Conservation (phyloP, 164 flowering plant species). For the Dillenia turbinata region DNA sequence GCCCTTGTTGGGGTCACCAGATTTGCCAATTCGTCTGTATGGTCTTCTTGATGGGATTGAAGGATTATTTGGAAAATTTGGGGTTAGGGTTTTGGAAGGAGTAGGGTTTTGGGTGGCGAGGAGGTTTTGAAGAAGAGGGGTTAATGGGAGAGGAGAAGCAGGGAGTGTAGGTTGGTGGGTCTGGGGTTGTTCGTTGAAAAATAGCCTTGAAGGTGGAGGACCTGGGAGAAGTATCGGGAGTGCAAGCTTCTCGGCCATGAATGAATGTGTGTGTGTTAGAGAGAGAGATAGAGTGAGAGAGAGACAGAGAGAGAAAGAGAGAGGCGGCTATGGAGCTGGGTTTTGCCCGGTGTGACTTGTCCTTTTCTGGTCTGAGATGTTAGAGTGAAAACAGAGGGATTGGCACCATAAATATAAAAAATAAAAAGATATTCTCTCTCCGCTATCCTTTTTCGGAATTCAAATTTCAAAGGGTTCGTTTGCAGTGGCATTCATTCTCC, state of each 20-base stretch:
- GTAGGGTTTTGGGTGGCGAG: conserved; percentile 22
- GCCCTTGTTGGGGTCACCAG: conserved; percentile 62
- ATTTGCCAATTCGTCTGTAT: conserved; percentile 45
- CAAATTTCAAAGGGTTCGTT: no score
- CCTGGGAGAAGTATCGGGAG: conserved; percentile 61
- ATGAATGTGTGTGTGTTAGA: conserved; percentile 12
- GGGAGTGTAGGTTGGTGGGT: conserved; percentile 13
- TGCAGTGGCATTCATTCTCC: no score
- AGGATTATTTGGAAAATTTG: conserved; percentile 6
- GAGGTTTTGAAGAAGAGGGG: conserved; percentile 37
- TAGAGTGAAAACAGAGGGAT: no score
- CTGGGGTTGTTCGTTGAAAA: conserved; percentile 30
- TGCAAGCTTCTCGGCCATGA: conserved; percentile 72
- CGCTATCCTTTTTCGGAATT: no score
- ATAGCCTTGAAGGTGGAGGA: conserved; percentile 40
- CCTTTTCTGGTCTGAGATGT: no score
- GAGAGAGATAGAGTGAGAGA: conserved; percentile 10
- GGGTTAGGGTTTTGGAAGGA: conserved; percentile 8
- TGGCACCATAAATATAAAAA: no score
- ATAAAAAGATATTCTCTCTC: no score
- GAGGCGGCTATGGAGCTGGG: no score
- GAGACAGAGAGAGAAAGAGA: background rate
- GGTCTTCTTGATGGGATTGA: conserved; percentile 17
- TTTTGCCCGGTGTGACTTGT: no score
- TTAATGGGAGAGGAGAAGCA: conserved; percentile 17